phyloP scores from a whole-genome alignment of 1,284 basidiomycete genomes.

The Cutaneotrichosporon sp. region DNA sequence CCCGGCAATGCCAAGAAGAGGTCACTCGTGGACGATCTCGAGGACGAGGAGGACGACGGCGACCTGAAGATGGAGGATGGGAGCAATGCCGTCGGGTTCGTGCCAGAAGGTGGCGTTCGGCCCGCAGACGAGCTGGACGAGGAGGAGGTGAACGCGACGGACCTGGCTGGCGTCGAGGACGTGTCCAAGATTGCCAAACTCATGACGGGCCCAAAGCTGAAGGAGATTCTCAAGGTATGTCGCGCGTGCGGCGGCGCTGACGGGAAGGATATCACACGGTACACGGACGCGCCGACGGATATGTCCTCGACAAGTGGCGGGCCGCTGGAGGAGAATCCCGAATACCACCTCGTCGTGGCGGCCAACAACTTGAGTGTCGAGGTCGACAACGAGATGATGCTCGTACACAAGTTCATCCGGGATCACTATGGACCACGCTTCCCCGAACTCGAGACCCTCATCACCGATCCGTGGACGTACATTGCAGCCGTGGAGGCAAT shows the following conservation, averaged over 20 bases:
- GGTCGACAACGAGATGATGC: conserved; percentile 93
- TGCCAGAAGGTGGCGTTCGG: conserved; percentile 80
- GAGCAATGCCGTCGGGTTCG: conserved; percentile 52
- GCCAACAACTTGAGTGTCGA: conserved; percentile 98
- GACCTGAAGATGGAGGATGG: conserved; percentile 42
- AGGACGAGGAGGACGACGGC: conserved; percentile 24
- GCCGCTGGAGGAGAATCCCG: conserved; percentile 85
- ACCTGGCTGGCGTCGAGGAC: conserved; percentile 74
- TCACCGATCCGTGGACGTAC: conserved; percentile 86
- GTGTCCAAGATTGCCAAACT: conserved; percentile 82
- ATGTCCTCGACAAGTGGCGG: conserved; percentile 58
- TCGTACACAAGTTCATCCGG: conserved; percentile 99
- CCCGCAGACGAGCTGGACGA: conserved; percentile 90
- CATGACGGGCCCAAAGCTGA: conserved; percentile 77
- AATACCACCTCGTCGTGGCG: conserved; percentile 93
- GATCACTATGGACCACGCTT: conserved; percentile 96
- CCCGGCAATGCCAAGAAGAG: conserved; percentile 19
- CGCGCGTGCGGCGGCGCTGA: neutral
- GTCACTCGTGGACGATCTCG: conserved; percentile 12
- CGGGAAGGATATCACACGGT: conserved; percentile 80
- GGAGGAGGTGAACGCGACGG: conserved; percentile 88
- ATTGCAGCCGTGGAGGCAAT: conserved; percentile 84
- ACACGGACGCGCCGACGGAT: conserved; percentile 68
- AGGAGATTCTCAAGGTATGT: conserved; percentile 72
- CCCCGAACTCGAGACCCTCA: conserved; percentile 92